Base-by-base conservation (phyloP, 1,139 yeast genomes). In the Lodderomyces parapsilosis region DNA sequence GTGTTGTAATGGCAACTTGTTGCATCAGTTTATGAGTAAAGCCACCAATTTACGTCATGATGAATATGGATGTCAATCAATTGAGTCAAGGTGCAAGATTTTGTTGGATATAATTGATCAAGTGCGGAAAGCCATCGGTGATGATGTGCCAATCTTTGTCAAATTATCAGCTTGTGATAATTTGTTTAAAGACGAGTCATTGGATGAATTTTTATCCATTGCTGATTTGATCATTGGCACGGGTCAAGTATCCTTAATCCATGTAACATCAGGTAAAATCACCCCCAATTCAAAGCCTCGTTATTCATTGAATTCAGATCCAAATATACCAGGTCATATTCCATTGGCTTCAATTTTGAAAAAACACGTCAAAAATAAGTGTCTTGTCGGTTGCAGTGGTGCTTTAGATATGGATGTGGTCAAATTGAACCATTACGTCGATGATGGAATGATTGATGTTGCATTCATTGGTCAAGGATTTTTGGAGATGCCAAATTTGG, bases 71-170 rank as follows among this genome's bases (percentile, higher is more conserved):
- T 82, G 81, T 0, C 60, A 32, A 31, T 20, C 73, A 44, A 68
- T 82, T 49, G 87, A 81, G 56, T 83, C 83, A 65, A 71, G 88
- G 49, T 71, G 81, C 24, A 66, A 84, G 45, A 73, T 83, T 51
- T 52, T 73, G n/a, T 60, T 82, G 36, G 84, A 82, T 53, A 68
- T 82, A 22, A 63, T 83, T 36, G 84, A 80, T 46, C 77, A 73
- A 11, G 56, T 73, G 6, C 60, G 63, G 43, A 43, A 52, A 2
- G 59, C 55, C 35, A 58, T 68, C 15, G 25, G 27, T 23, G 17
- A 9, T 6, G 6, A 30, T 4, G n/a, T 58, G 19, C 80, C 81
- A 2, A 42, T 76, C 2, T 70, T 71, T 45, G 58, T 75, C 13
- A 65, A 81, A 56, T 49, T 76, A 33, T 68, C 75, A 23, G 76